Evolutionary conservation across 169 alveolate species (phyloP), one percentile per base, ranked within the genome.

Genomic region (Cytauxzoon felis): DNA sequence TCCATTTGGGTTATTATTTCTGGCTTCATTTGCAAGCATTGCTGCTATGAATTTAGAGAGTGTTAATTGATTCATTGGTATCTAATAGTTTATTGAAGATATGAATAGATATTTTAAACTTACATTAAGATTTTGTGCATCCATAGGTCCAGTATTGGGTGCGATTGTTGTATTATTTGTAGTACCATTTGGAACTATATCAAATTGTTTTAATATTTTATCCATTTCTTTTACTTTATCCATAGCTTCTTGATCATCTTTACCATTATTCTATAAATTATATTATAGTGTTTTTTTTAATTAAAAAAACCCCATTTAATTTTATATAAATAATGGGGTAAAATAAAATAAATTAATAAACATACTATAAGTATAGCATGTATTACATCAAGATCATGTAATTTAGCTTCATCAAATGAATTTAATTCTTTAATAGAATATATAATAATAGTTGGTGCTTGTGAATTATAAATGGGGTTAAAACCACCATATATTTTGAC

Each of bases 341-440:
- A n/a, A n/a, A n/a, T n/a, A n/a, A 21, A 7, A 21, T 40, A 1
- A 3, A 1, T 21, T 52, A 24, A 62, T 1, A 53, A n/a, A 49
- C 63, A 6, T 5, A 62, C 73, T 57, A n/a, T 5, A 26, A 76
- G 0, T 9, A 76, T 66, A 41, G 67, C 13, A 47, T 76, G 53
- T 3, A 76, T 43, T 24, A 76, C 81, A 41, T 76, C 86, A 21
- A 76, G 48, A n/a, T 76, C 73, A 34, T 76, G 86, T 16, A 76
- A 59, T 27, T 62, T 40, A 24, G 40, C 47, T 47, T 76, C 86
- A 43, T 76, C 75, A n/a, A 58, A 54, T 4, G 73, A 24, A 18
- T 36, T 32, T 13, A 76, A 41, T 38, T 66, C 79, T 51, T 65
- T 57, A 18, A 76, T 76, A 29, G 67, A 54, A 61, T 32, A 76